These are phyloP conservation scores for Xylaria flabelliformis DNA, from an alignment of 495 filamentous ascomycete species.

Conservation along the genomic window DNA sequence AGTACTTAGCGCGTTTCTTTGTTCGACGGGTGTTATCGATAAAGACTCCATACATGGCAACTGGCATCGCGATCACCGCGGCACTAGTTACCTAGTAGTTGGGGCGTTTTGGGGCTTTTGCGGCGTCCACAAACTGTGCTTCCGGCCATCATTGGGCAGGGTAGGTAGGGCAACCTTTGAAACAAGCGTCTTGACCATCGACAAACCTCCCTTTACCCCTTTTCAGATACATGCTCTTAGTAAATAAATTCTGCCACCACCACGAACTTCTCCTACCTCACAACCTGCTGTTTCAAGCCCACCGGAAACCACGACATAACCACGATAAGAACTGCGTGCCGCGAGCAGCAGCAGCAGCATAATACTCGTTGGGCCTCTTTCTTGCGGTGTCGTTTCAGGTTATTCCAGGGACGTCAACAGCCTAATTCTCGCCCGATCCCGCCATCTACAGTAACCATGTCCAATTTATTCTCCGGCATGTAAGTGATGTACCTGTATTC, in stretches of 20 bases:
- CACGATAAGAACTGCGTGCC: neutral
- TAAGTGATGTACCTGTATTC: slow-evolving; percentile 55
- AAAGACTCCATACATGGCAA: neutral
- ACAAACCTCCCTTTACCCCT: slow-evolving; percentile 29
- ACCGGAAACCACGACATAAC: neutral
- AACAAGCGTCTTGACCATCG: slow-evolving; percentile 18
- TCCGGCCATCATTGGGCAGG: slow-evolving; percentile 24
- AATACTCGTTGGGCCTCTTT: neutral
- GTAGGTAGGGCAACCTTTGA: slow-evolving; percentile 16
- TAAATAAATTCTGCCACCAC: slow-evolving; percentile 17
- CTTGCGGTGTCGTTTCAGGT: slow-evolving; percentile 20
- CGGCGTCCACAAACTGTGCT: neutral
- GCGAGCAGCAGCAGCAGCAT: slow-evolving; percentile 3
- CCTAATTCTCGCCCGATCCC: slow-evolving; percentile 33
- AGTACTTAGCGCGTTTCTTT: slow-evolving; percentile 1
- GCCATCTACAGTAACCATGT: slow-evolving; percentile 59
- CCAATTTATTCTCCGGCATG: slow-evolving; percentile 81
- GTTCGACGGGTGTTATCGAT: slow-evolving; percentile 10
- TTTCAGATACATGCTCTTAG: slow-evolving; percentile 17
- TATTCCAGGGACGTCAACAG: slow-evolving; percentile 10
- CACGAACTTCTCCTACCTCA: neutral
- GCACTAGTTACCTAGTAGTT: neutral
- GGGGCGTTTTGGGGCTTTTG: slow-evolving; percentile 15
- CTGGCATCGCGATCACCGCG: neutral
- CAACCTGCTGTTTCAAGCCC: neutral